Evolutionary conservation across 495 filamentous ascomycete genomes (phyloP).

Genomic region (Penicillium psychrofluorescens): DNA sequence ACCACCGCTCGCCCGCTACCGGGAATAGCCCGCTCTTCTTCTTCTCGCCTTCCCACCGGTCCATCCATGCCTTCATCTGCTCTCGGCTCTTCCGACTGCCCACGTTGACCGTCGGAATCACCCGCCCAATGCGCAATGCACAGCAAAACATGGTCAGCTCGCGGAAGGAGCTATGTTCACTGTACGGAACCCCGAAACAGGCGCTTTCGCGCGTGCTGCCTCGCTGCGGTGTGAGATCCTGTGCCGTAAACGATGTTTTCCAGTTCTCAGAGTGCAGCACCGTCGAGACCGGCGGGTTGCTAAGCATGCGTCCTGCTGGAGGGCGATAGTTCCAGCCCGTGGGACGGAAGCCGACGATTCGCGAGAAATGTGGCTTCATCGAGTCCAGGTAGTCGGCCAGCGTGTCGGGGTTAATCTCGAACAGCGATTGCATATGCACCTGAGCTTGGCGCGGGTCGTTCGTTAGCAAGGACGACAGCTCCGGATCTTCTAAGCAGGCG

Average conservation of each 20-base stretch:
- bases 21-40: conserved; percentile 66
- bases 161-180: conserved; percentile 88
- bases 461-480: conserved; percentile 70
- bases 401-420: conserved; percentile 83
- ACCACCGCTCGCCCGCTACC: conserved; percentile 20
- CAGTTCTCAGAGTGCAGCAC: conserved; percentile 70
- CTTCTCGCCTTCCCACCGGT: conserved; percentile 81
- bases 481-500: conserved; percentile 73
- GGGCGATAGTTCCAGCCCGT: conserved; percentile 88
- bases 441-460: conserved; percentile 75
- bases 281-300: conserved; percentile 56
- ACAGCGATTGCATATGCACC: conserved; percentile 94
- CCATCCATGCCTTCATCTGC: conserved; percentile 87
- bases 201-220: conserved; percentile 69
- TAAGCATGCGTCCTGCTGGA: conserved; percentile 51
- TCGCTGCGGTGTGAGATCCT: conserved; percentile 67
- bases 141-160: conserved; percentile 93
- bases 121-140: conserved; percentile 72
- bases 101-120: conserved; percentile 93
- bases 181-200: conserved; percentile 90
- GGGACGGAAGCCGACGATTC: conserved; percentile 86
- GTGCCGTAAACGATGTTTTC: conserved; percentile 56
- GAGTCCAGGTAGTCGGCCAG: conserved; percentile 78
- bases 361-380: conserved; percentile 69
- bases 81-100: conserved; percentile 61